Evolutionary conservation across 768 basidiomycete species (phyloP).

Genomic region (Serpula lacrymans): DNA sequence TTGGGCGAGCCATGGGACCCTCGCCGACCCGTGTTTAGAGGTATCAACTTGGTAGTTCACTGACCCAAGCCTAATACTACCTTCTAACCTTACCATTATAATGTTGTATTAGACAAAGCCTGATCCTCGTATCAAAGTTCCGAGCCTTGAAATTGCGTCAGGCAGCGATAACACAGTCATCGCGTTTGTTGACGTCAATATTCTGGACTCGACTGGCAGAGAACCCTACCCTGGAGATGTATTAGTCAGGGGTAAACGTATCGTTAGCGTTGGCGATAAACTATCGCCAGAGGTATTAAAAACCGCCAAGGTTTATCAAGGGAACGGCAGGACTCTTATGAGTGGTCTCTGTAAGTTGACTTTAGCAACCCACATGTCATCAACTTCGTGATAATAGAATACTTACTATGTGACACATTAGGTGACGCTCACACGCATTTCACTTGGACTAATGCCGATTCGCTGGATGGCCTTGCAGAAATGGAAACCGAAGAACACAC

Average conservation of each 20-base stretch:
- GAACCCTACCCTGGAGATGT: constrained; percentile 19
- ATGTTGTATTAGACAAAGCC: background rate
- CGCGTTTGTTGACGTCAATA: constrained; percentile 13
- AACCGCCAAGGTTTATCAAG: constrained; percentile 12
- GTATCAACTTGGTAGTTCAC: background rate
- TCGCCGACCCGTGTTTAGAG: background rate
- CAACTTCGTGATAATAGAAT: background rate
- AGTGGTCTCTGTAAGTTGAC: constrained; percentile 16
- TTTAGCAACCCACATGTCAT: too few relatives aligned
- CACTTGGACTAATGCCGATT: constrained; percentile 19
- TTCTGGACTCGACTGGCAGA: constrained; percentile 20
- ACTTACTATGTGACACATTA: too few relatives aligned
- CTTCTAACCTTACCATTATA: too few relatives aligned
- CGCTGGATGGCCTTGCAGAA: constrained; percentile 14
- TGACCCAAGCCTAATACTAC: too few relatives aligned
- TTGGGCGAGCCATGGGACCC: background rate
- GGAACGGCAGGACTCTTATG: constrained; percentile 19
- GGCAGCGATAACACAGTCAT: background rate
- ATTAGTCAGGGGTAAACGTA: constrained; percentile 13
- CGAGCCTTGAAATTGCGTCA: background rate
- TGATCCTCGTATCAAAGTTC: background rate
- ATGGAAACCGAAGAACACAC: constrained; percentile 23
- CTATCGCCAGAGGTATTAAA: constrained; percentile 8
- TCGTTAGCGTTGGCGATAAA: constrained; percentile 13
- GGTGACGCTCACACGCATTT: constrained; percentile 24